phyloP scores from a whole-genome alignment of 306 rosid species.

The Crotalaria pallida region DNA sequence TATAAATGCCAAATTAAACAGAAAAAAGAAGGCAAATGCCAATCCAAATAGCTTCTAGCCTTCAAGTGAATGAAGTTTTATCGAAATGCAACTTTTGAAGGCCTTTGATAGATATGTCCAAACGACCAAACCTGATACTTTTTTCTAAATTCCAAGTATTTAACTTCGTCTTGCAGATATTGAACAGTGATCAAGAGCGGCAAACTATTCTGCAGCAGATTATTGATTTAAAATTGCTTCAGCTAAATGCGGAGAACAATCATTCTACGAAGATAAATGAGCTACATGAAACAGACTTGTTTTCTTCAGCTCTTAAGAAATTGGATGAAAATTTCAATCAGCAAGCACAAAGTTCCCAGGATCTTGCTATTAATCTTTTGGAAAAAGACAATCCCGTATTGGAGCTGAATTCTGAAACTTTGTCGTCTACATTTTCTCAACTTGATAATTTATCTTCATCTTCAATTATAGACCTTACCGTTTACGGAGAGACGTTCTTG shows the following conservation, averaged over 20 bases:
- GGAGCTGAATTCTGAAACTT: constrained; percentile 40
- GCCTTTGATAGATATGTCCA: neutral
- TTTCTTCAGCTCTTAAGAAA: constrained; percentile 34
- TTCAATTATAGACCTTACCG: constrained; percentile 44
- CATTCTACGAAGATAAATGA: constrained; percentile 31
- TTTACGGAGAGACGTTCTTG: constrained; percentile 67
- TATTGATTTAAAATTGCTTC: constrained; percentile 59
- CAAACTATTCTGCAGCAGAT: constrained; percentile 63
- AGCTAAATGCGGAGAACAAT: constrained; percentile 30
- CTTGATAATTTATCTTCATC: constrained; percentile 48
- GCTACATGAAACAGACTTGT: constrained; percentile 21
- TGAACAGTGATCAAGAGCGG: constrained; percentile 34
- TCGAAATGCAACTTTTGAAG: neutral
- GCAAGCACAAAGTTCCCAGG: constrained; percentile 29
- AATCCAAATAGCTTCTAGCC: neutral
- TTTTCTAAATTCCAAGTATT: constrained; percentile 1
- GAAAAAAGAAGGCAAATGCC: neutral
- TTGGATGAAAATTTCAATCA: constrained; percentile 35
- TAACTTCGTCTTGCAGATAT: constrained; percentile 34
- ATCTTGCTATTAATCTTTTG: constrained; percentile 18
- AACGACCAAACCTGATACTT: neutral
- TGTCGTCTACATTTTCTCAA: constrained; percentile 47
- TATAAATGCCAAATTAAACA: neutral
- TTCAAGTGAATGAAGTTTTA: neutral
- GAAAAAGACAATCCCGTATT: constrained; percentile 24